Evolutionary conservation across 139 green algal genomes (phyloP).

Genomic region (Zygnema circumcarinatum): DNA sequence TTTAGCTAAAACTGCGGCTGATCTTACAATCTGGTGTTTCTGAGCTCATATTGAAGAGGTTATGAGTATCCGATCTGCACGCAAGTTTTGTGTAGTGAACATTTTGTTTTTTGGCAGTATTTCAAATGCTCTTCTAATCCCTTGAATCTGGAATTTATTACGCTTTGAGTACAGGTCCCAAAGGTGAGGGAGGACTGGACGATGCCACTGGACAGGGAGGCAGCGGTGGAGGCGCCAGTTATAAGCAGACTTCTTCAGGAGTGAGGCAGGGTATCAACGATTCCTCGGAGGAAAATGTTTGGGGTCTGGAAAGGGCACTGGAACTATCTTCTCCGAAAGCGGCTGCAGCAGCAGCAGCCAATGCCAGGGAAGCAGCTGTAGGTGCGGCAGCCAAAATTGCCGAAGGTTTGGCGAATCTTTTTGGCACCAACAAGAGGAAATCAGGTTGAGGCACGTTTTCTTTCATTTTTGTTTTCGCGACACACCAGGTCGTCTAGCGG

Average conservation of each 20-base stretch:
- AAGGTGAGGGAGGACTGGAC: constrained; percentile 60
- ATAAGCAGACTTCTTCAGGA: constrained; percentile 54
- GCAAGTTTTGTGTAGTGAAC: no score
- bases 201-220: constrained; percentile 56
- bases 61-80: no score
- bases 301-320: constrained; percentile 34
- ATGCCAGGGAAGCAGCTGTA: neutral
- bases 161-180: constrained; percentile 46
- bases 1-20: no score
- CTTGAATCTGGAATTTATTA: no score
- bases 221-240: constrained; percentile 52
- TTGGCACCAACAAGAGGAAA: neutral
- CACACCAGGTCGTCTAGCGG: no score
- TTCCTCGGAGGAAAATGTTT: constrained; percentile 32
- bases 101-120: no score
- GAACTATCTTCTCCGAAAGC: neutral
- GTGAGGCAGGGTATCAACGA: constrained; percentile 18
- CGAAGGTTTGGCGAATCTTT: neutral
- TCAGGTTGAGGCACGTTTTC: no score
- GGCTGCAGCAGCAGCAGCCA: neutral
- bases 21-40: no score
- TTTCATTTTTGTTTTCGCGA: no score
- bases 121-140: no score
- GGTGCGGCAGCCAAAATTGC: neutral
- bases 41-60: no score